Conservation (phyloP, 139 green algal species). For the Chlamydomonas schloesseri region DNA sequence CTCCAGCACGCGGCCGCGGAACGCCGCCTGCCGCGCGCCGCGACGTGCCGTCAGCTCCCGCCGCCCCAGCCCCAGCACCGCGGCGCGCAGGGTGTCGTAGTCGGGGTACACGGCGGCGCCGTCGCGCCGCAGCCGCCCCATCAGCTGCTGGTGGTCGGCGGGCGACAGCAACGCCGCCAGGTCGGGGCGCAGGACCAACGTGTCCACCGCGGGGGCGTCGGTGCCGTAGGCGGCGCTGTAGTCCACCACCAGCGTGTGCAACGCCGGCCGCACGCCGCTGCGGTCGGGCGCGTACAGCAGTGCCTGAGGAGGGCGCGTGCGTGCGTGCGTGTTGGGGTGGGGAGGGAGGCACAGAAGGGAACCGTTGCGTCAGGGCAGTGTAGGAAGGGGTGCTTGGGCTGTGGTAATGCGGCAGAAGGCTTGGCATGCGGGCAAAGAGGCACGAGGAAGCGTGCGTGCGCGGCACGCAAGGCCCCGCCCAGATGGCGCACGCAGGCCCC, state of each 20-base stretch:
- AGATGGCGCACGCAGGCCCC: too few species aligned
- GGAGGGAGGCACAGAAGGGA: too few species aligned
- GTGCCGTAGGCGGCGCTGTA: constrained; percentile 69
- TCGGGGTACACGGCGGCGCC: constrained; percentile 58
- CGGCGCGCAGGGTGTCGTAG: constrained; percentile 27
- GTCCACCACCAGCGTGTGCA: constrained; percentile 67
- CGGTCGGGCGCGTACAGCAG: constrained; percentile 64
- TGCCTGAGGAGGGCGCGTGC: too few species aligned
- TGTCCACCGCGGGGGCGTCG: constrained; percentile 66
- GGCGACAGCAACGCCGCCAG: constrained; percentile 54
- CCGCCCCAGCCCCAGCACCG: constrained; percentile 39
- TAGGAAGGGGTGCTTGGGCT: too few species aligned
- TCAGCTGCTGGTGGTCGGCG: constrained; percentile 67
- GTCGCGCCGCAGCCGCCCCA: constrained; percentile 57
- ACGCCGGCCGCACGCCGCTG: constrained; percentile 38
- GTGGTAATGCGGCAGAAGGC: too few species aligned
- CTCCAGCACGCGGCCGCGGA: neutral
- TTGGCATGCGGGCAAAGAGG: too few species aligned
- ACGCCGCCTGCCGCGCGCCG: neutral
- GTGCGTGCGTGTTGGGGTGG: too few species aligned
- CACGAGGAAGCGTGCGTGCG: too few species aligned
- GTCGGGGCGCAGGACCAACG: constrained; percentile 57
- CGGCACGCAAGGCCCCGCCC: too few species aligned
- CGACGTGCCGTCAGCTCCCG: constrained; percentile 14
- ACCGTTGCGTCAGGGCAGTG: too few species aligned